Conservation (phyloP, 1,284 basidiomycete species). For the Marasmius sp. region DNA sequence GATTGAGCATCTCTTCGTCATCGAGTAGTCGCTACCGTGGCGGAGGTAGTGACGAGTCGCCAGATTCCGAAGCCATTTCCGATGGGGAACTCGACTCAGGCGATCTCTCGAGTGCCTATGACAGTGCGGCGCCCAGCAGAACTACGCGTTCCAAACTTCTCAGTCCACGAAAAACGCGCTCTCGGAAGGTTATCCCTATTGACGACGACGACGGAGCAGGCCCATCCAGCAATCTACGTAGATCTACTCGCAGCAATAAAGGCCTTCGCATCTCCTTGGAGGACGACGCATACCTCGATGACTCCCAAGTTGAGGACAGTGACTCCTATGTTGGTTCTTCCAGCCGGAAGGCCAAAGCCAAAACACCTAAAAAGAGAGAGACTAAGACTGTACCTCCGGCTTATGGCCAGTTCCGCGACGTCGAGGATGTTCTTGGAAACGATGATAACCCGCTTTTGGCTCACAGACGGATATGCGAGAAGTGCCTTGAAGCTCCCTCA, state of each 20-base stretch:
- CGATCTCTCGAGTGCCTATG: constrained; percentile 25
- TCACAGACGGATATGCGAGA: constrained; percentile 70
- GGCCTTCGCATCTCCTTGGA: constrained; percentile 33
- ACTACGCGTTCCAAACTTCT: constrained; percentile 41
- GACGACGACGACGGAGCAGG: constrained; percentile 37
- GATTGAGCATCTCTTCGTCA: background rate
- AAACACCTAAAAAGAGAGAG: constrained; percentile 29
- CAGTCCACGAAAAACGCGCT: constrained; percentile 61
- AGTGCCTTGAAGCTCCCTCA: constrained; percentile 61
- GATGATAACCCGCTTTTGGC: constrained; percentile 59
- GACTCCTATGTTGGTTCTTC: constrained; percentile 23
- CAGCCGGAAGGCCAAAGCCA: constrained; percentile 20
- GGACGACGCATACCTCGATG: constrained; percentile 33
- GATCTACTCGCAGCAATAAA: constrained; percentile 39
- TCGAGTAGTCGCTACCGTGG: constrained; percentile 34
- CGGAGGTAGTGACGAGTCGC: constrained; percentile 28
- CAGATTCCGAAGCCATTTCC: constrained; percentile 13
- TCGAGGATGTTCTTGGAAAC: constrained; percentile 60
- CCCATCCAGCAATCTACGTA: constrained; percentile 26
- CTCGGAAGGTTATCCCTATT: constrained; percentile 31
- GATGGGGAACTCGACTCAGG: constrained; percentile 27
- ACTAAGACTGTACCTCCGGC: constrained; percentile 51
- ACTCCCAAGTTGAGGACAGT: constrained; percentile 28
- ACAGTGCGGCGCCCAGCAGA: constrained; percentile 26
- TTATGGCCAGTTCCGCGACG: constrained; percentile 64